phyloP scores from a whole-genome alignment of 305 asterid genomes.

The Fraxinus albicans region DNA sequence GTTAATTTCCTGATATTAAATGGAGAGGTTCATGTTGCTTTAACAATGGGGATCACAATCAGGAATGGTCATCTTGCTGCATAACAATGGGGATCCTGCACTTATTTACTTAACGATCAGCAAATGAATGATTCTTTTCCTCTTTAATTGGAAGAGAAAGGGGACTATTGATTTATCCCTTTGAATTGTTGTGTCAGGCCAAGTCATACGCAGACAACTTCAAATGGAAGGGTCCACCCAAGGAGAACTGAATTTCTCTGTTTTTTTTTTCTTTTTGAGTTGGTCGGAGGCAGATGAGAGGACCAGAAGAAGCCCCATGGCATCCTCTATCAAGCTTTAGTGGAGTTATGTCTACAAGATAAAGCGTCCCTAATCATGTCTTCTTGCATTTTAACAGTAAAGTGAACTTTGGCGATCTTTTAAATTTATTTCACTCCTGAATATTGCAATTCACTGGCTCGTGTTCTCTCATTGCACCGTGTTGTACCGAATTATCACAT shows the following conservation, averaged over 20 bases:
- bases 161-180: neutral
- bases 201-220: constrained; percentile 38
- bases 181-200: constrained; percentile 14
- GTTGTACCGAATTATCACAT: neutral
- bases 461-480: neutral
- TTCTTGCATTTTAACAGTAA: neutral
- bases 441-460: neutral
- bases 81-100: neutral
- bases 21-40: neutral
- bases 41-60: neutral
- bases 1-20: neutral
- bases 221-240: constrained; percentile 50
- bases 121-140: neutral
- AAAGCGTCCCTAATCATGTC: neutral
- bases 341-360: neutral
- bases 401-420: neutral
- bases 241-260: constrained; percentile 13
- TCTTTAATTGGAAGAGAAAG: neutral
- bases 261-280: neutral
- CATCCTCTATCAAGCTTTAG: neutral
- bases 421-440: neutral
- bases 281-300: neutral
- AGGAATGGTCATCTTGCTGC: neutral
- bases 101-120: neutral
- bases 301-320: neutral